phyloP scores from a whole-genome alignment of 768 basidiomycete species.

The Naematelia encephala region DNA sequence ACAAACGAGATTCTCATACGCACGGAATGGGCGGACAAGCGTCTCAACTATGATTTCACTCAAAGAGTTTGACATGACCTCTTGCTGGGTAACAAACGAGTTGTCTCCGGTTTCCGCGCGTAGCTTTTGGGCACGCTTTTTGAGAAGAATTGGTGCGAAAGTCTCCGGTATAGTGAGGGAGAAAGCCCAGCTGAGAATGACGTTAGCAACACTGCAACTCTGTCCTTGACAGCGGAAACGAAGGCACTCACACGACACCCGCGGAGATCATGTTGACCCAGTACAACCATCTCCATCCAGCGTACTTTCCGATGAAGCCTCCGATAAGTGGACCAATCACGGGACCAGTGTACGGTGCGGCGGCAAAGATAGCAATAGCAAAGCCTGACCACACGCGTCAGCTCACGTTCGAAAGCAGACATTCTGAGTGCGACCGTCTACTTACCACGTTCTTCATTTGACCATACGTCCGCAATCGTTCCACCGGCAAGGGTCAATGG shows the following conservation, averaged over 20 bases:
- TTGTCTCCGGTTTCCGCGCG: conserved; percentile 41
- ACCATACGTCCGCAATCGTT: conserved; percentile 45
- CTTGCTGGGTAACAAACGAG: conserved; percentile 38
- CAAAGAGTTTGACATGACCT: conserved; percentile 23
- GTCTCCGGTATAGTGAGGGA: conserved; percentile 47
- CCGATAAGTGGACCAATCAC: conserved; percentile 49
- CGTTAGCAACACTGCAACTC: neutral
- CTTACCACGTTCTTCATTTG: conserved; percentile 35
- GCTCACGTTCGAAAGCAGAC: neutral
- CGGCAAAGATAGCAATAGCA: conserved; percentile 46
- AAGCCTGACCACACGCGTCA: conserved; percentile 17
- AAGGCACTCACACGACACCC: conserved; percentile 21
- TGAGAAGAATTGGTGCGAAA: conserved; percentile 48
- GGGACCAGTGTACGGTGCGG: conserved; percentile 45
- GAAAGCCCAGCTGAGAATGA: conserved; percentile 12
- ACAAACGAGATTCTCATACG: conserved; percentile 9
- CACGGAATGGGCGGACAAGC: conserved; percentile 32
- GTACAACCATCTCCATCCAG: conserved; percentile 51
- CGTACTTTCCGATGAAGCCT: conserved; percentile 37
- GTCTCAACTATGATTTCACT: conserved; percentile 30
- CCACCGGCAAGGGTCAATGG: conserved; percentile 45
- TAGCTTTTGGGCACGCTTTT: conserved; percentile 40
- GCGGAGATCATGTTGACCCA: conserved; percentile 50
- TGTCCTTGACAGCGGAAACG: neutral
- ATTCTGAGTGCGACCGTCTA: neutral